These are phyloP conservation scores for Carex scoparia DNA, from an alignment of 176 grass and related monocot species.

Conservation along the genomic window DNA sequence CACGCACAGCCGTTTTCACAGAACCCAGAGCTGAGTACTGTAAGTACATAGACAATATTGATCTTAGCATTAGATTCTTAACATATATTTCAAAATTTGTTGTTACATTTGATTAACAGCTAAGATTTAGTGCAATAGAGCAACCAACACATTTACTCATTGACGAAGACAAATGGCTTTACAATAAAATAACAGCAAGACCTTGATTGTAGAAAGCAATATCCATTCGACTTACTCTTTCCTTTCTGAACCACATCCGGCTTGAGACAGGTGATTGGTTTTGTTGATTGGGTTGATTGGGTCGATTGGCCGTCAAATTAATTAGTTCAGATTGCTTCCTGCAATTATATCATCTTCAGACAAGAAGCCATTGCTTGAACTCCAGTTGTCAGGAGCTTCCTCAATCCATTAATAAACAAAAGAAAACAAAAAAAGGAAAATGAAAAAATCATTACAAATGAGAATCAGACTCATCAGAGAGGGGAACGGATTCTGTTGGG, in stretches of 20 bases:
- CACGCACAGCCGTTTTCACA: too few species aligned
- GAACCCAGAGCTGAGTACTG: background rate
- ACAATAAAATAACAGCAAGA: background rate
- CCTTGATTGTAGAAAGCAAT: background rate
- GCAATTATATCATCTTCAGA: background rate
- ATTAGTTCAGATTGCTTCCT: background rate
- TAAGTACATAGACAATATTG: background rate
- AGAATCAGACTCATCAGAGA: background rate
- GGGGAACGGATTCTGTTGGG: conserved; percentile 50
- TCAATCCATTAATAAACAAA: background rate
- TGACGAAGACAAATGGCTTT: background rate
- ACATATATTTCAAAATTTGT: background rate
- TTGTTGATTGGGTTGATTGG: background rate
- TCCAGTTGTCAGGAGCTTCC: background rate
- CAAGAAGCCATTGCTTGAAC: background rate
- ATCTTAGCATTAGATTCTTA: background rate
- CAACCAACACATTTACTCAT: background rate
- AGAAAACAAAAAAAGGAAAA: background rate
- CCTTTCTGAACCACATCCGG: background rate
- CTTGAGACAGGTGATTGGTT: background rate
- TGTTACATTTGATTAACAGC: background rate
- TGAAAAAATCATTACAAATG: background rate
- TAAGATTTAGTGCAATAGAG: background rate
- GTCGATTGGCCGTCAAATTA: background rate
- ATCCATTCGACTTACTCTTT: background rate